Base-by-base conservation (phyloP, 805 yeast species). In the Candida corydali region DNA sequence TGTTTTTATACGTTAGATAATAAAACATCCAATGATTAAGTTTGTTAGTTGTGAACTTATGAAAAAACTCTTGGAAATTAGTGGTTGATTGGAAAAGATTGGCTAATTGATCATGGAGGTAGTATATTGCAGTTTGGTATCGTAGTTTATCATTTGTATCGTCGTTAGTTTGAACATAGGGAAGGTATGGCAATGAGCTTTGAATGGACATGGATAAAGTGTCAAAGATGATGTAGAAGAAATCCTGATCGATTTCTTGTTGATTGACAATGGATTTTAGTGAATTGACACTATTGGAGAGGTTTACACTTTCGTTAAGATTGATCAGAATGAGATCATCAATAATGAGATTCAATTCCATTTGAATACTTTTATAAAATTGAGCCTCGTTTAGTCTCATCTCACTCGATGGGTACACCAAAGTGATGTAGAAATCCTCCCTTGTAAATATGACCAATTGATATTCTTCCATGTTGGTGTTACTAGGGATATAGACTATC, bases 21-120 rank as follows among this genome's bases (percentile, higher is more conserved):
- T 67, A 67, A 41, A 67, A 59, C 59, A 66, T 59, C 72, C 72
- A 66, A 48, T 64, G 69, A 38, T 56, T 65, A 20, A 40, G 42
- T 36, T 55, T 60, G 38, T 59, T 60, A 40, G 59, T 55, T 27
- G 60, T 61, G 44, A 65, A 66, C 39, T 67, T 67, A 46, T 67
- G 70, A 32, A 66, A 59, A 43, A 55, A 63, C 44, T 67, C 73
- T 16, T 51, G 44, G 3, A 42, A 37, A 0, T 39, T 39, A 39
- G 64, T 64, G 14, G 57, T 47, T 11, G 9, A 49, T 45, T 17
- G 52, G 54, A 30, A 63, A 20, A 65, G 46, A 26, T 55, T 57
- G 7, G 48, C 45, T 24, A 67, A 46, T 38, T 64, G 65, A 41
- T 65, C 69, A 43, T 67, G 73, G 14, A 67, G 50, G 36, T 61